Evolutionary conservation across 139 green algal species (phyloP), one percentile per base, ranked within the genome.

Genomic region (Chlorella vulgaris): DNA sequence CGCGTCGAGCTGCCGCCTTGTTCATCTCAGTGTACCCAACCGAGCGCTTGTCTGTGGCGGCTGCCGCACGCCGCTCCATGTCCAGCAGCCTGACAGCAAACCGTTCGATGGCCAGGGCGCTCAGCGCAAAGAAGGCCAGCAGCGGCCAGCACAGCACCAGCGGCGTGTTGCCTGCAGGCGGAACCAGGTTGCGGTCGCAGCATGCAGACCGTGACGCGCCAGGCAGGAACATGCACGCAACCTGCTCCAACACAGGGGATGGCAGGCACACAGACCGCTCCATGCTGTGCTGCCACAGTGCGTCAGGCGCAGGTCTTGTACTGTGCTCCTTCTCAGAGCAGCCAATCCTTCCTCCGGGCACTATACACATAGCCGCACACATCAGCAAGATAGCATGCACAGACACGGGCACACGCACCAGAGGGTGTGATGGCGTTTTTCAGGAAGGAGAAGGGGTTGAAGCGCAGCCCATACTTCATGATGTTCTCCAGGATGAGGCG

Each of bases 401-500:
- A n/a, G n/a, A n/a, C n/a, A n/a, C n/a, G n/a, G n/a, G n/a, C n/a
- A n/a, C 10, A 7, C 40, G 76, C 85, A 62, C 67, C 81, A 62
- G 71, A 79, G 74, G 69, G 86, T 18, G 80, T 83, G 39, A 89
- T 31, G 6, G 61, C 60, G 19, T 40, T 68, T 28, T 74, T 42
- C 7, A 90, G n/a, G 76, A 91, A 92, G 40, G 61, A 70, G 28
- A 95, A 33, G 1, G 93, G 92, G 80, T 94, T 94, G 62, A 92
- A 87, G 31, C 91, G 85, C 39, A 93, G 73, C 13, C 93, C 92
- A 79, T 96, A 96, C 86, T 96, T 96, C 69, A 97, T 81, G 35
- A 95, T 81, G 88, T 98, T 98, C 83, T 98, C 94, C 33, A 98
- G 73, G 31, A 96, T 92, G 8, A 97, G 86, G n/a, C 94, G 88